A percentile compares a stretch with the other conserved stretches of the same genome.
Conservation (phyloP, 2,329 filamentous ascomycete species). For the Elsinoe perseae region DNA sequence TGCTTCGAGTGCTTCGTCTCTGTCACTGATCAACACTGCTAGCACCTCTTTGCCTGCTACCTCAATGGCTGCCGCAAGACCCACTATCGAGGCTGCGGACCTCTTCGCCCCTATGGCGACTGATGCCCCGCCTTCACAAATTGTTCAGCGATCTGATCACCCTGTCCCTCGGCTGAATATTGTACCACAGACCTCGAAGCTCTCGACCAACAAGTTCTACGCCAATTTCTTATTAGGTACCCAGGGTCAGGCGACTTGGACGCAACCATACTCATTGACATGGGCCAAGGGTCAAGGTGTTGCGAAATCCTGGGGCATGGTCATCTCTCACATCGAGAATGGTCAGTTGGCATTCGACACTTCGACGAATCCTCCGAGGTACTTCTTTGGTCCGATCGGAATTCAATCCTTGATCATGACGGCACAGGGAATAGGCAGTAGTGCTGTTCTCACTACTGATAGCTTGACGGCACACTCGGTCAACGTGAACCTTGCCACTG, state of each 20-base stretch:
- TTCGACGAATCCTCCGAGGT: conserved; percentile 37
- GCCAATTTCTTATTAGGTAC: conserved; percentile 69
- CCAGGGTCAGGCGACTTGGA: conserved; percentile 62
- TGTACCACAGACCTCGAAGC: conserved; percentile 35
- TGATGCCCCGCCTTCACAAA: conserved; percentile 35
- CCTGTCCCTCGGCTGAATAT: conserved; percentile 35
- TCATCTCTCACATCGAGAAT: conserved; percentile 64
- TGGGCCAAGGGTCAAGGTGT: conserved; percentile 43
- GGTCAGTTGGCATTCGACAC: conserved; percentile 46
- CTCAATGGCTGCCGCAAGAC: conserved; percentile 16
- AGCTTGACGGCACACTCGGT: conserved; percentile 50
- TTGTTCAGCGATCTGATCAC: conserved; percentile 34
- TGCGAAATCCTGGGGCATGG: conserved; percentile 67
- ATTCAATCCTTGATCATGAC: conserved; percentile 76
- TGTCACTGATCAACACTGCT: conserved; percentile 27
- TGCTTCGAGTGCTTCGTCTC: conserved; percentile 21
- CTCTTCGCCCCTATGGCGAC: conserved; percentile 38
- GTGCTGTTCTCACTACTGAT: conserved; percentile 46
- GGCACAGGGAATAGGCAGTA: conserved; percentile 62
- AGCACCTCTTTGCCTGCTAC: conserved; percentile 24
- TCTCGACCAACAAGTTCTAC: conserved; percentile 65
- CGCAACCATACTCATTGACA: conserved; percentile 51
- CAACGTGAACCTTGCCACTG: conserved; percentile 58
- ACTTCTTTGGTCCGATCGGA: conserved; percentile 73
- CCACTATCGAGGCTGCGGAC: conserved; percentile 20